phyloP scores from a whole-genome alignment of 1,284 basidiomycete genomes.

The Malassezia vespertilionis region DNA sequence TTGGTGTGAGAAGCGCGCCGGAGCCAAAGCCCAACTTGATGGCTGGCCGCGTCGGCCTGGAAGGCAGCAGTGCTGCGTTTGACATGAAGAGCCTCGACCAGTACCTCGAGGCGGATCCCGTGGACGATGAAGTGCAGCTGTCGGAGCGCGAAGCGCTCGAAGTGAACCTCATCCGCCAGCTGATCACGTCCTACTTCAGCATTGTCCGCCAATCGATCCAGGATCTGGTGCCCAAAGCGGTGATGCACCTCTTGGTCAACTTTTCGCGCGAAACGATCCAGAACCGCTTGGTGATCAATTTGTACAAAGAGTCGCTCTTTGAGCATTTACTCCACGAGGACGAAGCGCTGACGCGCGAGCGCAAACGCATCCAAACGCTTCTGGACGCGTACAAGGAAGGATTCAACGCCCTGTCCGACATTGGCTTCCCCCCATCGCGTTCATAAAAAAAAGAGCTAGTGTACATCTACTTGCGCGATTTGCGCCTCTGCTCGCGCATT shows the following conservation, averaged over 20 bases:
- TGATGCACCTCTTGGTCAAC: slow-evolving; percentile 68
- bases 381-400: slow-evolving; percentile 95
- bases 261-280: slow-evolving; percentile 91
- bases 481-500: slow-evolving; percentile 11
- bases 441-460: slow-evolving; percentile 2
- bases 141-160: slow-evolving; percentile 87
- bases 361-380: slow-evolving; percentile 81
- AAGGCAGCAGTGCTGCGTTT: slow-evolving; percentile 73
- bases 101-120: slow-evolving; percentile 53
- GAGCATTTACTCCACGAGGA: slow-evolving; percentile 86
- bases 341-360: slow-evolving; percentile 82
- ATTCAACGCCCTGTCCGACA: slow-evolving; percentile 52
- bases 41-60: slow-evolving; percentile 56
- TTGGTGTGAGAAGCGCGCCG: slow-evolving; percentile 12
- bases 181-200: slow-evolving; percentile 89
- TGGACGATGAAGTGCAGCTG: slow-evolving; percentile 51
- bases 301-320: slow-evolving; percentile 77
- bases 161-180: slow-evolving; percentile 79
- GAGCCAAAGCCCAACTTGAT: slow-evolving; percentile 29
- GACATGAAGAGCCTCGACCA: slow-evolving; percentile 98
- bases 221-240: slow-evolving; percentile 78
- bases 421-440: slow-evolving; percentile 11
- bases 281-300: slow-evolving; percentile 76
- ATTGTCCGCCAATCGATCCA: slow-evolving; percentile 95
- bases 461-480: background rate